Base-by-base conservation (phyloP, 2,329 filamentous ascomycete genomes). In the Neopestalotiopsis rosae region DNA sequence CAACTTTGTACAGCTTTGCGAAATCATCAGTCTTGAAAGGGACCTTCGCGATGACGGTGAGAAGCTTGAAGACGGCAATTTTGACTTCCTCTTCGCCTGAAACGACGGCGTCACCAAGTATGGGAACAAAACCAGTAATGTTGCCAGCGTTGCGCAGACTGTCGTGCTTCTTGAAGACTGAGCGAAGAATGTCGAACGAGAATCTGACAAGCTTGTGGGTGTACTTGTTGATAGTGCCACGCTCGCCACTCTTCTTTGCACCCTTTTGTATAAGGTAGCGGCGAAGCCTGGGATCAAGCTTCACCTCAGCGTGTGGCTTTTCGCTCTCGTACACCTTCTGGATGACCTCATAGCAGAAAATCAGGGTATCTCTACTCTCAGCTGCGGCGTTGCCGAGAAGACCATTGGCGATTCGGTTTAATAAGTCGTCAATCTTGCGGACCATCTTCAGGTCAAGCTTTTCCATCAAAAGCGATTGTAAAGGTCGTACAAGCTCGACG, bases 261-360 rank as follows among this genome's bases (percentile, higher is more conserved):
- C 91, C 91, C 77, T 92, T 92, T 76, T 95, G 94, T 34, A 97
- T 86, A 9, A 98, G 85, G 75, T 96, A 98, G 68, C 91, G 90
- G 76, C 87, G 90, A 61, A 91, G 84, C 71, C 86, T 87, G 17
- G 88, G 87, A 73, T 92, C 89, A 7, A 90, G 81, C 74, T 87
- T 89, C n/a, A 81, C 79, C 71, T 86, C 84, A 24, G 79, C 82
- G 76, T 83, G 78, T 7, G 83, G 85, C 73, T 85, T 88, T 67
- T 87, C 85, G 69, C 88, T 88, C 69, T 88, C 89, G 79, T 97
- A 97, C 0, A 94, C 92, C 71, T 95, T 91, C 76, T 97, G 93
- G 56, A 98, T 93, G 61, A 98, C 88, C 79, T 98, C 94, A 78
- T 97, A 98, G 79, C 95, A 97, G 80, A 99, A 98, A 0, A 97